Base-by-base conservation (phyloP, 371 early-diverging fungal genomes). In the Mucor sp. region DNA sequence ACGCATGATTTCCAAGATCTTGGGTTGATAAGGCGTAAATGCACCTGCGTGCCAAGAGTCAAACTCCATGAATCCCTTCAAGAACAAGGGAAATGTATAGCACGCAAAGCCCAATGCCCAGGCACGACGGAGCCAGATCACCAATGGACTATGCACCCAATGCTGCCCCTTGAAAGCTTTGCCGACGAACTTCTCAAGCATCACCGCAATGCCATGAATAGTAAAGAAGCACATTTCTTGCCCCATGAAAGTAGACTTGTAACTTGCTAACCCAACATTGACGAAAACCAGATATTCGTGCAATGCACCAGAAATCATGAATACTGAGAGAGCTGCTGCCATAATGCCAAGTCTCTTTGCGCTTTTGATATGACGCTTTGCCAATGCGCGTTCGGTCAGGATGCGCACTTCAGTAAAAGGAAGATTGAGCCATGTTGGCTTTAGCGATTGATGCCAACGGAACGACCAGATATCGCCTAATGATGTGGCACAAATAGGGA, bases 241-340 rank as follows among this genome's bases (percentile, higher is more conserved):
- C 39, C 66, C 66, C n/a, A 23, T 27, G 60, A 60, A 60, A 14
- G 50, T 50, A 25, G 50, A 50, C 23, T 50, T 50, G 50, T 15
- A 50, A 4, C 28, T 60, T 66, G 58, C 53, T 37, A 35, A 53
- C 3, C 66, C 66, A 28, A 30, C 23, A 43, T 66, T 66, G 39
- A 66, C 60, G 43, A 60, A 66, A 2, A 41, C 66, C 19, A 66
- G 30, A 37, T 66, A 66, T 66, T 60, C 66, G 39, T 60, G 60
- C 23, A 66, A 30, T 55, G 50, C 3, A 1, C 66, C 66, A 37
- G 66, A 66, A 1, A 47, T 48, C 28, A 66, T 48, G 21, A 66
- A 66, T 28, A 66, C 66, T 17, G 66, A 66, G 48, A 66, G 50
- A 12, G 55, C 60, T 23, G 55, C 66, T 39, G 43, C 66, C 66